Percentiles rank a stretch among this genome's conserved stretches.
These are phyloP conservation scores for Neopestalotiopsis sp. DNA, from an alignment of 2,329 filamentous ascomycete genomes.

Conservation along the genomic window DNA sequence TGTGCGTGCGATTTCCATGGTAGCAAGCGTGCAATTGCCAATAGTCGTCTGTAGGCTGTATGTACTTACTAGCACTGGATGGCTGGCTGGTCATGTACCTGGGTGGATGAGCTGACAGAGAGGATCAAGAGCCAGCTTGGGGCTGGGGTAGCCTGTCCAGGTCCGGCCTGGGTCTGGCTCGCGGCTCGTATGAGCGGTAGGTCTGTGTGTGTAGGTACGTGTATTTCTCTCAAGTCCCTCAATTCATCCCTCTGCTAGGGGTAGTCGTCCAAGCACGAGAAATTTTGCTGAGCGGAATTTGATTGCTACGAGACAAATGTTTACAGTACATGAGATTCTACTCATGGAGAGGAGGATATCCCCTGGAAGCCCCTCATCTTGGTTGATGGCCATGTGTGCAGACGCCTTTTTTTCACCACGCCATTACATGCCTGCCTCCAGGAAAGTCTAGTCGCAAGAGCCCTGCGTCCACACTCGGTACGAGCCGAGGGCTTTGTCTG, in stretches of 20 bases:
- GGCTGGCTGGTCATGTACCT: not conserved
- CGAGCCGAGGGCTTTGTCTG: conserved; percentile 5
- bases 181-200: not conserved
- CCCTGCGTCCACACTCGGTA: conserved; percentile 8
- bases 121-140: not conserved
- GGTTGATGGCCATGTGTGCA: not conserved
- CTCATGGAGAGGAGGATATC: too few species aligned
- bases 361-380: too few species aligned
- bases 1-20: too few species aligned
- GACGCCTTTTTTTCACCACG: too few species aligned
- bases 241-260: not conserved
- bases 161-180: not conserved
- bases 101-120: not conserved
- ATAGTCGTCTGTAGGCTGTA: not conserved
- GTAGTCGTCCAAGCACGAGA: not conserved
- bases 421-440: not conserved
- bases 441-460: not conserved
- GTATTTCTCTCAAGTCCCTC: not conserved
- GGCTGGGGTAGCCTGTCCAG: not conserved
- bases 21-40: not conserved
- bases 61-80: not conserved
- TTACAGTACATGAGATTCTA: not conserved
- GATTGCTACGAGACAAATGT: too few species aligned
- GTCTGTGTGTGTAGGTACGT: not conserved
- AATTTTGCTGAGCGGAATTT: too few species aligned